Conservation (phyloP, 306 rosid genomes). For the Rosa multiflora region DNA sequence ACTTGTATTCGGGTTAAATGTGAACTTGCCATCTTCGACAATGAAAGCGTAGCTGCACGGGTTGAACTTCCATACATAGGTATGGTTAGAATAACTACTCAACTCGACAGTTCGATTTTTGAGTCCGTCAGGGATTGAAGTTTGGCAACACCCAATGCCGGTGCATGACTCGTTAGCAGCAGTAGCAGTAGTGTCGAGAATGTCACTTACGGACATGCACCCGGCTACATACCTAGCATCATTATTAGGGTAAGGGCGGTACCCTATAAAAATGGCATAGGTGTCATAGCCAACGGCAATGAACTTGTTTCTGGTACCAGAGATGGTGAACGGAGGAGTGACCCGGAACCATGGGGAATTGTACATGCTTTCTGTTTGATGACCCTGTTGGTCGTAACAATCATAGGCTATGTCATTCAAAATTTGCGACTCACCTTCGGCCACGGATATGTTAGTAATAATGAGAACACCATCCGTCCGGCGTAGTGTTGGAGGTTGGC, state of each 20-base stretch:
- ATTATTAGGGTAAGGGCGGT: no score
- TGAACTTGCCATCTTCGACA: not conserved
- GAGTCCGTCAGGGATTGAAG: not conserved
- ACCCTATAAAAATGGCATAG: not conserved
- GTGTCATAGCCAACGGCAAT: constrained; percentile 19
- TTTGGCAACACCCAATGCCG: not conserved
- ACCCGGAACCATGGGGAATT: fast-evolving
- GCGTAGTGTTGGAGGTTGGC: not conserved
- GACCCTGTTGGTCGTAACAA: not conserved
- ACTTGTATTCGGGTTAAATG: no score
- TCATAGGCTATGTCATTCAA: not conserved
- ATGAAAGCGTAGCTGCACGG: not conserved
- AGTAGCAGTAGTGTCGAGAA: no score
- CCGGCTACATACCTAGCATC: no score
- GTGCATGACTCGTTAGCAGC: not conserved
- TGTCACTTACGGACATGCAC: no score
- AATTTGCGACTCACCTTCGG: not conserved
- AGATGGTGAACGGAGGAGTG: not conserved
- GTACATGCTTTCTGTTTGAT: fast-evolving
- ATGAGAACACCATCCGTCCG: no score
- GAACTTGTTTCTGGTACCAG: constrained; percentile 11
- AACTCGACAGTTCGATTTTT: no score
- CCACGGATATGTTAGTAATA: no score
- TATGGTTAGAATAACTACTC: not conserved
- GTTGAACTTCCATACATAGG: not conserved